A percentile compares a stretch with the other conserved stretches of the same genome.
Evolutionary conservation across 1,284 basidiomycete genomes (phyloP).

Genomic region (Sporisorium exsertum): DNA sequence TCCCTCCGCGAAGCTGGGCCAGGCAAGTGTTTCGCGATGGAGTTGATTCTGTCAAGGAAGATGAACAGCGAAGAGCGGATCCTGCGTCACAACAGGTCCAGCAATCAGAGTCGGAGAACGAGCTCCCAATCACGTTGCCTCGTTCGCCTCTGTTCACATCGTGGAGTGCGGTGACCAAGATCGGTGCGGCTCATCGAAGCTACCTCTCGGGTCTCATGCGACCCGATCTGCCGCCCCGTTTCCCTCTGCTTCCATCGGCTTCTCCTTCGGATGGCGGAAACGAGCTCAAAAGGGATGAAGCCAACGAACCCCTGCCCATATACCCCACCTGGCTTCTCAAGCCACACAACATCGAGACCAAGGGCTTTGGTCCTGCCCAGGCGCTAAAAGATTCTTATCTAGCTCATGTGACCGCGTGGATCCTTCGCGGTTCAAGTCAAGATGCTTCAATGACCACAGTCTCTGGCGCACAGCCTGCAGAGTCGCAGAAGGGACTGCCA

Average conservation of each 20-base stretch:
- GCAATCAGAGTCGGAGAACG: neutral
- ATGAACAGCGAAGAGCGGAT: slow-evolving; percentile 18
- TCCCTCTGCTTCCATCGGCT: slow-evolving; percentile 23
- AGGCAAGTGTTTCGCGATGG: slow-evolving; percentile 43
- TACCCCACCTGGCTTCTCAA: slow-evolving; percentile 49
- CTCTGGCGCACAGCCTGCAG: neutral
- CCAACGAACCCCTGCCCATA: slow-evolving; percentile 4
- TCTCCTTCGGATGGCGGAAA: neutral
- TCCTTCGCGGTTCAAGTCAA: slow-evolving; percentile 27
- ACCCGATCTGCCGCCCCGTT: slow-evolving; percentile 50
- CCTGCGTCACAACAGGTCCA: neutral
- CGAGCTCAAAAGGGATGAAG: neutral
- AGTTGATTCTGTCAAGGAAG: slow-evolving; percentile 31
- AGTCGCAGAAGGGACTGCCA: neutral
- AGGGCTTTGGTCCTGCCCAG: slow-evolving; percentile 58
- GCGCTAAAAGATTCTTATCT: slow-evolving; percentile 59
- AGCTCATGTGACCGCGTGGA: slow-evolving; percentile 49
- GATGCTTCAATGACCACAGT: neutral
- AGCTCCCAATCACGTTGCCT: neutral
- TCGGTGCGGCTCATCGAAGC: slow-evolving; percentile 52
- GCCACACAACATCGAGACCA: slow-evolving; percentile 34
- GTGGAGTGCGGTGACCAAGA: slow-evolving; percentile 41
- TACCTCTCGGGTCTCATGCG: slow-evolving; percentile 54
- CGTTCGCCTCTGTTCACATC: slow-evolving; percentile 36
- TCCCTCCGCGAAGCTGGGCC: slow-evolving; percentile 58